Base-by-base conservation (phyloP, 2,329 filamentous ascomycete genomes). In the Talaromyces sp. region DNA sequence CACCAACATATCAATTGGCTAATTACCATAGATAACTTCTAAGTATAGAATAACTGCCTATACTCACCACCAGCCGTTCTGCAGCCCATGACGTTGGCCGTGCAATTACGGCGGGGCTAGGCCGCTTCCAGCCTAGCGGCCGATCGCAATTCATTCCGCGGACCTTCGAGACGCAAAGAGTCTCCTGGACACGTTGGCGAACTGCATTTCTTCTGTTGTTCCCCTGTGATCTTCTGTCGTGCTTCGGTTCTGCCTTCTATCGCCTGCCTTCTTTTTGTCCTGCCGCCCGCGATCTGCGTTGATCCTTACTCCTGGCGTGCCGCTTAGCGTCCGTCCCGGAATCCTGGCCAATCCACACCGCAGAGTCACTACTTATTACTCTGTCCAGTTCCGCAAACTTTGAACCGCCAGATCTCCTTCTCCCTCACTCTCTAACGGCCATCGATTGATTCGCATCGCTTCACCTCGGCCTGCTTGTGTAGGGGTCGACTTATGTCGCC, bases 401-500 rank as follows among this genome's bases (percentile, higher is more conserved):
- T n/a, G 35, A n/a, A 38, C 8, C 35, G 35, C 35, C 35, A 38
- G 35, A 38, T 38, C 35, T n/a, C 35, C 5, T n/a, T n/a, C 35
- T 38, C 35, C 1, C 17, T 9, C 35, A 6, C 35, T 38, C 14
- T 1, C 32, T 17, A 6, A 35, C 35, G 35, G 8, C 19, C 19
- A 11, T 11, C 17, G n/a, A 11, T 11, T 19, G 19, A 11, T 11
- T 46, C 19, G 43, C 43, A 52, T 27, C 24, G 48, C 48, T 26
- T 29, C 48, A n/a, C 17, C 19, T 12, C 5, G 24, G 24, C 48
- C 26, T 29, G 24, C 24, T 29, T 52, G 24, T 43, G 9, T 12
- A 35, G 56, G 17, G 26, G 41, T 48, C 51, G 38, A 67, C 66
- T 67, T 67, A 75, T 74, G 74, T 69, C 69, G 65, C 56, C 66